phyloP scores from a whole-genome alignment of 306 rosid species.

The Amphicarpaea edgeworthii region DNA sequence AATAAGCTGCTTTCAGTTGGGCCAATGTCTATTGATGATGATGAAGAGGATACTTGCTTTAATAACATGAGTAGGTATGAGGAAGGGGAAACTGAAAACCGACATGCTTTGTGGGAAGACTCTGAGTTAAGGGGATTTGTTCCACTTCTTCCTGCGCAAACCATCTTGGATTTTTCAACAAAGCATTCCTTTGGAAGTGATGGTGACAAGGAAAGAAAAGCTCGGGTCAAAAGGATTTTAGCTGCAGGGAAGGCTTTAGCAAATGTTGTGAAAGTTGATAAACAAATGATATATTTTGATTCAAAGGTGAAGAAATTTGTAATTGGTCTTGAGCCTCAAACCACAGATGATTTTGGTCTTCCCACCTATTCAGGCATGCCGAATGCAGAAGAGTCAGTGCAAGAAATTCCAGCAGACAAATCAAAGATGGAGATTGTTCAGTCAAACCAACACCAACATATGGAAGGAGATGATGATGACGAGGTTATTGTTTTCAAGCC shows the following conservation, averaged over 20 bases:
- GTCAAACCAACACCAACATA: conserved; percentile 52
- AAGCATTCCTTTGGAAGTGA: conserved; percentile 76
- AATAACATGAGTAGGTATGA: conserved; percentile 82
- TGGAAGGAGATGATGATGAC: conserved; percentile 88
- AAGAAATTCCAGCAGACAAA: conserved; percentile 54
- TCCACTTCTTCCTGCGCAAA: conserved; percentile 94
- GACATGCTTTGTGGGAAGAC: conserved; percentile 89
- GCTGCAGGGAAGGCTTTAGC: conserved; percentile 92
- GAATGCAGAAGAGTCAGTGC: conserved; percentile 42
- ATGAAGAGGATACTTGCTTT: conserved; percentile 83
- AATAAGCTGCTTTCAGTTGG: conserved; percentile 67
- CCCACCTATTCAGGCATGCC: conserved; percentile 48
- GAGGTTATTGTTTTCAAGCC: conserved; percentile 97
- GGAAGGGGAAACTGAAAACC: conserved; percentile 89
- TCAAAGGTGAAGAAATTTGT: conserved; percentile 71
- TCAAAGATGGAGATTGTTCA: conserved; percentile 48
- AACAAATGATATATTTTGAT: conserved; percentile 65
- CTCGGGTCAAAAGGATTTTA: conserved; percentile 78
- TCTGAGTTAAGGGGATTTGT: conserved; percentile 85
- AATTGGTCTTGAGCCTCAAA: conserved; percentile 64
- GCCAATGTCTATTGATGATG: conserved; percentile 58
- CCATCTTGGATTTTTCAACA: conserved; percentile 89
- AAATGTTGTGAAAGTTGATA: conserved; percentile 68
- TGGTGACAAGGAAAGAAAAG: conserved; percentile 71
- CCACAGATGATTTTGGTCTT: conserved; percentile 50